Conservation (phyloP, 2,329 filamentous ascomycete genomes). For the Aspergillus novoparasiticus region DNA sequence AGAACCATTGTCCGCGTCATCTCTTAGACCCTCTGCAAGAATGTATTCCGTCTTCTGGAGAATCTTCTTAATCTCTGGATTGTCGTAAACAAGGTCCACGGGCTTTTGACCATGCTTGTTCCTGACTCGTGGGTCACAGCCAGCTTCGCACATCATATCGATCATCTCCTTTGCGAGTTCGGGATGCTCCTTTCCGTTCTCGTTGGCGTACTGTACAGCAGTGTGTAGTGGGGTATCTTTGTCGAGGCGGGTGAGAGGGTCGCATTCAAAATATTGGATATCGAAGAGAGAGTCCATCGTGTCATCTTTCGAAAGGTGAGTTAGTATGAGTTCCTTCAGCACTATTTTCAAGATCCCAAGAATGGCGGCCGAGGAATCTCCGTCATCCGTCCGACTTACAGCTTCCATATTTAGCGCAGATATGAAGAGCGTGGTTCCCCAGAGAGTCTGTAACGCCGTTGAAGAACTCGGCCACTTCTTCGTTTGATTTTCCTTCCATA, state of each 20-base stretch:
- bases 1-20: slow-evolving; percentile 37
- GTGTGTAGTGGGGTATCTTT: slow-evolving; percentile 50
- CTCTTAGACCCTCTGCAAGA: slow-evolving; percentile 47
- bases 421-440: slow-evolving; percentile 86
- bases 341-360: background rate
- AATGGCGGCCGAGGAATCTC: background rate
- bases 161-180: too few species aligned
- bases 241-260: slow-evolving; percentile 49
- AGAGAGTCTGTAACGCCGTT: slow-evolving; percentile 84
- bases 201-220: slow-evolving; percentile 50
- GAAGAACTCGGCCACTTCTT: slow-evolving; percentile 73
- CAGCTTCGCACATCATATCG: slow-evolving; percentile 53
- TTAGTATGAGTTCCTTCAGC: slow-evolving; percentile 1
- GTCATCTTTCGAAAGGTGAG: slow-evolving; percentile 39
- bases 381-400: slow-evolving; percentile 58
- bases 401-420: slow-evolving; percentile 82
- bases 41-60: slow-evolving; percentile 52
- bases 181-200: too few species aligned
- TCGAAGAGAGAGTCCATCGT: slow-evolving; percentile 51
- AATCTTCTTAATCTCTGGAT: slow-evolving; percentile 43
- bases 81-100: slow-evolving; percentile 47
- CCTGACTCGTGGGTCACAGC: slow-evolving; percentile 50
- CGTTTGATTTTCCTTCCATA: slow-evolving; percentile 59
- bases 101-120: slow-evolving; percentile 53
- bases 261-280: slow-evolving; percentile 52